Conservation (phyloP, 768 basidiomycete species). For the Lactarius sanguifluus region DNA sequence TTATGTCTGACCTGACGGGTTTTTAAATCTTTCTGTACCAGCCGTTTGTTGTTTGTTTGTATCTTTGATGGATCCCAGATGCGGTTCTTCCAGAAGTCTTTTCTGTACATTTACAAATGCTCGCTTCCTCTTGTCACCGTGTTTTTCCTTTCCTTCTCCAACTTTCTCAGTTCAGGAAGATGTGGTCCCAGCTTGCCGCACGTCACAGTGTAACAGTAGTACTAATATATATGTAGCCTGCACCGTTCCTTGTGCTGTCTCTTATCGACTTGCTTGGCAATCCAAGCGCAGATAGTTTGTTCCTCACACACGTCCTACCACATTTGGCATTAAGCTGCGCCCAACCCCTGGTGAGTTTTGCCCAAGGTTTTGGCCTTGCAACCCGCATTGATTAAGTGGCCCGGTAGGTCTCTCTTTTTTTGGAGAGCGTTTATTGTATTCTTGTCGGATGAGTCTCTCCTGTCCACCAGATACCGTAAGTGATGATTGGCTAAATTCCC, state of each 20-base stretch:
- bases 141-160: no score
- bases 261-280: not conserved
- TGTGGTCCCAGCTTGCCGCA: no score
- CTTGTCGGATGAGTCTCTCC: not conserved
- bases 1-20: not conserved
- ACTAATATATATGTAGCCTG: not conserved
- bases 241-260: not conserved
- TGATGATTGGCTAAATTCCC: not conserved
- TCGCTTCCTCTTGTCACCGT: no score
- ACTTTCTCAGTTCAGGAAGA: no score
- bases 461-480: not conserved
- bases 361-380: not conserved
- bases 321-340: not conserved
- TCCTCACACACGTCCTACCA: not conserved
- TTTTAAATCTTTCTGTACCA: not conserved
- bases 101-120: no score
- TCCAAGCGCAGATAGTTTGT: not conserved
- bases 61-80: not conserved
- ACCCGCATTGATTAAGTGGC: not conserved
- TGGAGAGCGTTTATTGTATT: no score
- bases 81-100: no score
- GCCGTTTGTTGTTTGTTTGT: constrained; percentile 5
- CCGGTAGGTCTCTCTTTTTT: not conserved
- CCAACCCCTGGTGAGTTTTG: not conserved
- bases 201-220: not conserved